Percentiles rank a stretch among this genome's conserved stretches.
Evolutionary conservation across 306 rosid genomes (phyloP).

Genomic region (Malus sieversii): DNA sequence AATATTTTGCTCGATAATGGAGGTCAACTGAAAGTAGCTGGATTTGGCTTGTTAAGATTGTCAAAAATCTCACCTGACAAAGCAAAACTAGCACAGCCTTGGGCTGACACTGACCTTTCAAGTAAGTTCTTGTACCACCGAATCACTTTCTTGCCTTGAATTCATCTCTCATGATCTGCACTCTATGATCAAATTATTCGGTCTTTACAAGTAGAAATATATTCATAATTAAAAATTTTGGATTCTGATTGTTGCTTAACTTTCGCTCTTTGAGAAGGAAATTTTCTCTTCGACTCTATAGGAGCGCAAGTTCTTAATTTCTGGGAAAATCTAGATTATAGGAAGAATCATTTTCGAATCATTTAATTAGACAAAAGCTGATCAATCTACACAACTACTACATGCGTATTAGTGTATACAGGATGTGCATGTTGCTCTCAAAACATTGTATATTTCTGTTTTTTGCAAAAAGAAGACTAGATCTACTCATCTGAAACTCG

Average conservation of each 20-base stretch:
- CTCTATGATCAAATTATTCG: background rate
- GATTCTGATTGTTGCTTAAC: background rate
- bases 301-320: background rate
- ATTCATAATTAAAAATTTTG: background rate
- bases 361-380: background rate
- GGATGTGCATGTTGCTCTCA: background rate
- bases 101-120: slow-evolving; percentile 38
- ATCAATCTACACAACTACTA: background rate
- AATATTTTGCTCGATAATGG: slow-evolving; percentile 99
- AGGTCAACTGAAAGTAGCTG: slow-evolving; percentile 84
- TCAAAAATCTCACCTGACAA: slow-evolving; percentile 59
- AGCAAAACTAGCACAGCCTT: slow-evolving; percentile 58
- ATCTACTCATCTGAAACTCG: background rate
- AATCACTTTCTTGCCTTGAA: slow-evolving; percentile 3
- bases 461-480: background rate
- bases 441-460: background rate
- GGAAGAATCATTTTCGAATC: background rate
- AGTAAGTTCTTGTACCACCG: slow-evolving; percentile 47
- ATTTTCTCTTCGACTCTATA: background rate
- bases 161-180: background rate
- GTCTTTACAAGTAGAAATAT: background rate
- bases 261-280: background rate
- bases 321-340: background rate
- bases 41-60: slow-evolving; percentile 72
- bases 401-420: background rate